Evolutionary conservation across 805 yeast genomes (phyloP).

Genomic region (Barnettozyma botsteinii): DNA sequence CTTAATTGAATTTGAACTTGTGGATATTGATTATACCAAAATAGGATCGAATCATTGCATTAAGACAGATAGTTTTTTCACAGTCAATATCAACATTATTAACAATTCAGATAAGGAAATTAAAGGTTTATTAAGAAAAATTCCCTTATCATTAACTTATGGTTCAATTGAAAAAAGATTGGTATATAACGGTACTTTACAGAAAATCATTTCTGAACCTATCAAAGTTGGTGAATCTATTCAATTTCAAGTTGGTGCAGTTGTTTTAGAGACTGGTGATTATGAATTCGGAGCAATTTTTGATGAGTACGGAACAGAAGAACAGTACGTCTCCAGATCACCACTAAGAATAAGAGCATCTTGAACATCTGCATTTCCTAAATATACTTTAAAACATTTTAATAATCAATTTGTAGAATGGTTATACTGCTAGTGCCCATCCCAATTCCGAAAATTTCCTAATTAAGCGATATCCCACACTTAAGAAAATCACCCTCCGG

Average conservation of each 20-base stretch:
- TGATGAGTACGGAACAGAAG: conserved; percentile 37
- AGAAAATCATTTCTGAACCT: conserved; percentile 40
- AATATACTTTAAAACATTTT: too few relatives aligned
- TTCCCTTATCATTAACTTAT: conserved; percentile 37
- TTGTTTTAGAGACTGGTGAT: conserved; percentile 69
- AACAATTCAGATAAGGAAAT: conserved; percentile 40
- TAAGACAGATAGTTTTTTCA: conserved; percentile 44
- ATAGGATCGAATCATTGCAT: conserved; percentile 31
- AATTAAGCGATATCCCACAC: neutral
- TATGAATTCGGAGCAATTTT: conserved; percentile 74
- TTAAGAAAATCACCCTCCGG: neutral
- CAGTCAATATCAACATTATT: conserved; percentile 41
- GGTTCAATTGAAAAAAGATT: conserved; percentile 49
- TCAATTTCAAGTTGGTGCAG: conserved; percentile 46
- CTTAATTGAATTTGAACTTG: conserved; percentile 32
- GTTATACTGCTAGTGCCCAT: neutral
- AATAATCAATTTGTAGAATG: too few relatives aligned
- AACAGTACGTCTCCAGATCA: conserved; percentile 34
- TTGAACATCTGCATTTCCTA: neutral
- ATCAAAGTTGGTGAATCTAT: conserved; percentile 38
- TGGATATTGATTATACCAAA: conserved; percentile 12
- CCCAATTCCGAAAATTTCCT: neutral
- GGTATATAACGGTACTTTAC: conserved; percentile 68
- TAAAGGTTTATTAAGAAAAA: conserved; percentile 54
- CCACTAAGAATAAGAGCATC: conserved; percentile 30